Conservation (phyloP, 208 protist species). For the Leishmania tarentolae region DNA sequence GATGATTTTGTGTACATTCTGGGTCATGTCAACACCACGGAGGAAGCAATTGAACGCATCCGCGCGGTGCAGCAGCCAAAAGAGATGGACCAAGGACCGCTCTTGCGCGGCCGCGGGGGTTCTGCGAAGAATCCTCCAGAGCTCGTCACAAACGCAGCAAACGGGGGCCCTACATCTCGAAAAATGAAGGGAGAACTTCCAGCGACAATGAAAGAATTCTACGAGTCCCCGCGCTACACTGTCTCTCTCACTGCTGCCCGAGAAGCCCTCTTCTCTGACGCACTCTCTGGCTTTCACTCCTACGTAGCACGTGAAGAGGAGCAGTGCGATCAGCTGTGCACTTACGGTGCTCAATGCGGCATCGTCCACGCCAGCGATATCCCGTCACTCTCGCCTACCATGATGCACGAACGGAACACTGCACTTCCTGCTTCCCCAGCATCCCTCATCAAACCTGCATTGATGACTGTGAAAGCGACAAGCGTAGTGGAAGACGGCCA, state of each 20-base stretch:
- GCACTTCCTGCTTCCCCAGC: slow-evolving; percentile 6
- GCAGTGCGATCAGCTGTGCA: slow-evolving; percentile 24
- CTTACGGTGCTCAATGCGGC: background rate
- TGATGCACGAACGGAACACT: slow-evolving; percentile 18
- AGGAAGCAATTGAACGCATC: slow-evolving; percentile 44
- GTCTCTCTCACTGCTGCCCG: slow-evolving; percentile 44
- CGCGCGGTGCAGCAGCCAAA: slow-evolving; percentile 31
- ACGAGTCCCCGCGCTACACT: slow-evolving; percentile 39
- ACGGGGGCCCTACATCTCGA: background rate
- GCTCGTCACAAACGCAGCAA: background rate
- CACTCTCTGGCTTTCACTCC: slow-evolving; percentile 52
- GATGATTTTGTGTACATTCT: slow-evolving; percentile 44
- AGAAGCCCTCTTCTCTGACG: slow-evolving; percentile 51
- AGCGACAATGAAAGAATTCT: slow-evolving; percentile 50
- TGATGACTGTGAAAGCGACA: background rate
- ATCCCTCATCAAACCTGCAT: background rate
- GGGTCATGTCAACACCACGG: slow-evolving; percentile 34
- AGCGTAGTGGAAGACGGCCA: background rate
- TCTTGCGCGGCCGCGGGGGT: slow-evolving; percentile 4
- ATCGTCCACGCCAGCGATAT: background rate
- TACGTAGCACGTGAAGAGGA: slow-evolving; percentile 40
- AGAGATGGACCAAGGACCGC: background rate
- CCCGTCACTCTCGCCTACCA: slow-evolving; percentile 9
- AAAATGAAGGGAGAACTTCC: slow-evolving; percentile 39
- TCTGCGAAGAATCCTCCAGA: slow-evolving; percentile 16